Evolutionary conservation across 2,329 filamentous ascomycete species (phyloP).

Genomic region (Neodidymelliopsis sp.): DNA sequence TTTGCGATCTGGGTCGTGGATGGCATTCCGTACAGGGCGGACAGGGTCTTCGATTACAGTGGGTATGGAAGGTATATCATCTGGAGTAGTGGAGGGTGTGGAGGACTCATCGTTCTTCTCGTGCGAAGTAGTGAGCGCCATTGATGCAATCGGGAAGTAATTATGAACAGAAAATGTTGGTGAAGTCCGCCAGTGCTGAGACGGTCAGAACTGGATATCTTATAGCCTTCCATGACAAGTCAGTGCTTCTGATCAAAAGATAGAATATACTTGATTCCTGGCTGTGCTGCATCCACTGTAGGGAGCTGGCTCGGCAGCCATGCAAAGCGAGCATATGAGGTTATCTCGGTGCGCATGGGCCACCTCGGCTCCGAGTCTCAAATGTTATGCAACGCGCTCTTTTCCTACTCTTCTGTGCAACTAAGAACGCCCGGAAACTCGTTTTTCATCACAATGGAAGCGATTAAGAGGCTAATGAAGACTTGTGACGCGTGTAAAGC

Average conservation of each 20-base stretch:
- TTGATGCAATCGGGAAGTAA: not conserved
- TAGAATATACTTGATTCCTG: not conserved
- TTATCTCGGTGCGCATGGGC: not conserved
- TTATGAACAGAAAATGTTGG: no score
- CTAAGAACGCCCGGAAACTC: constrained; percentile 1
- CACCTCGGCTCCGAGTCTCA: not conserved
- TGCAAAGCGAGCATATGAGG: not conserved
- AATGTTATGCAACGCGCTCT: no score
- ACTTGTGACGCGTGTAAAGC: not conserved
- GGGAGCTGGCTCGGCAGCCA: not conserved
- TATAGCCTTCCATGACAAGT: no score
- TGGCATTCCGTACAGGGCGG: not conserved
- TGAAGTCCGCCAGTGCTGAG: no score
- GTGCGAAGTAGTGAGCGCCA: not conserved
- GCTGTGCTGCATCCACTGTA: not conserved
- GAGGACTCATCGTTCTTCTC: no score
- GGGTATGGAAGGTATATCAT: no score
- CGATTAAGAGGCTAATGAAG: not conserved
- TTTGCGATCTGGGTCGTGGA: not conserved
- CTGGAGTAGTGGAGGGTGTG: no score
- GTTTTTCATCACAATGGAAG: not conserved
- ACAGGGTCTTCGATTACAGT: no score
- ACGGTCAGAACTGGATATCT: no score
- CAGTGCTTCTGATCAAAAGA: no score
- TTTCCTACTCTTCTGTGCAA: no score